Evolutionary conservation across 2,329 filamentous ascomycete genomes (phyloP).

Genomic region (Penicillium aurantiogriseum): DNA sequence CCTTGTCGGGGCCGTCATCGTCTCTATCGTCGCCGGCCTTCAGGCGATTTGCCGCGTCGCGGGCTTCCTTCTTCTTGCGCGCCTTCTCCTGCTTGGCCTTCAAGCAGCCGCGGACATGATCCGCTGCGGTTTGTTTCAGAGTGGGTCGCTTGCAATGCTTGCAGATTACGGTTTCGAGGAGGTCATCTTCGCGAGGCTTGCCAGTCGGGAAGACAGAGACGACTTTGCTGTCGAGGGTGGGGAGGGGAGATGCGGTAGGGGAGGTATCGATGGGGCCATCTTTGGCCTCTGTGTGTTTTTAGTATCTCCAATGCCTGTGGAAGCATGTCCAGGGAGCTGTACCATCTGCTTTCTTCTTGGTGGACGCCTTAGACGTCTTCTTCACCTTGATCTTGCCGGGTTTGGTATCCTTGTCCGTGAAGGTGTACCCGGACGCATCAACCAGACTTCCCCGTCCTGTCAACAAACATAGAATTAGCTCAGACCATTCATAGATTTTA

Average conservation of each 20-base stretch:
- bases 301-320: not conserved
- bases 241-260: constrained; percentile 43
- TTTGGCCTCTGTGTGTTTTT: constrained; percentile 22
- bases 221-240: constrained; percentile 68
- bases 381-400: constrained; percentile 47
- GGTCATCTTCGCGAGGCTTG: constrained; percentile 78
- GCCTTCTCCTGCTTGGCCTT: constrained; percentile 81
- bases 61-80: constrained; percentile 71
- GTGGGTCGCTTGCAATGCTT: constrained; percentile 94
- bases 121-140: constrained; percentile 69
- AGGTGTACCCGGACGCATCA: constrained; percentile 48
- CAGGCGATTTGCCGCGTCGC: constrained; percentile 67
- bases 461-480: constrained; percentile 5
- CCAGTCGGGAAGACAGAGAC: constrained; percentile 79
- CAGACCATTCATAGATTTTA: not conserved
- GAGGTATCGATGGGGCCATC: constrained; percentile 32
- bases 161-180: constrained; percentile 76
- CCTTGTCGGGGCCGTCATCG: constrained; percentile 45
- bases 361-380: constrained; percentile 36
- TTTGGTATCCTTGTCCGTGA: constrained; percentile 46
- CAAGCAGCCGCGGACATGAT: constrained; percentile 80
- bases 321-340: constrained; percentile 12
- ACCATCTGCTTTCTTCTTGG: constrained; percentile 39
- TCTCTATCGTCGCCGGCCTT: constrained; percentile 50
- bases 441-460: constrained; percentile 39